Base-by-base conservation (phyloP, 257 asterid species). In the Nicotiana sylvestris region DNA sequence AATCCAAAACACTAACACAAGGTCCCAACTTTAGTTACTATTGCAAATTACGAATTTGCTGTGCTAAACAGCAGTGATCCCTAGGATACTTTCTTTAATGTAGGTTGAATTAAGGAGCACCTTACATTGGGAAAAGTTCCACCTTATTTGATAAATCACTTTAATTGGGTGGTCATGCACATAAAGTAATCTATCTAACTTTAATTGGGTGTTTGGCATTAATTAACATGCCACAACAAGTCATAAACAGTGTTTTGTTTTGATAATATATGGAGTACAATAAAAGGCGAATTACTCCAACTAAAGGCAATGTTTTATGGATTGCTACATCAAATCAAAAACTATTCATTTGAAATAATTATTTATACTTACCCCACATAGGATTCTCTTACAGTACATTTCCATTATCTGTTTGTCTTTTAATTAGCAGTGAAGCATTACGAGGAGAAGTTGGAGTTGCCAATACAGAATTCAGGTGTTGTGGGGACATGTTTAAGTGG, bases 381-480 rank as follows among this genome's bases (percentile, higher is more conserved):
- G 94, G 95, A 91, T 92, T 90, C 95, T 90, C 85, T 78, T 79
- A 82, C 37, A 55, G 39, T 68, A 86, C 86, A 77, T 85, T 65
- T 86, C 83, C 87, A 86, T 88, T 81, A 72, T 83, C 62, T 81
- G 83, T 77, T 88, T 81, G 91, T 87, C 91, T 87, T 89, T 87
- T 86, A 67, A 78, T 74, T 79, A 81, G 76, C 70, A 77, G 60
- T 82, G 61, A 66, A 83, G 82, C 82, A 85, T 86, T 81, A 81
- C 87, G 85, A 81, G 89, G 87, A 86, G 83, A 35, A 82, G 39
- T 84, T 79, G 84, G 76, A 83, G 77, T 84, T 84, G 60, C 43
- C 82, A 83, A 74, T 74, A 29, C 13, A 46, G 66, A 78, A 46
- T 81, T 72, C 81, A 84, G 81, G 60, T 81, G 72, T 62, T 55